These are phyloP conservation scores for Prinsepia uniflora DNA, from an alignment of 306 rosid genomes.

Conservation along the genomic window DNA sequence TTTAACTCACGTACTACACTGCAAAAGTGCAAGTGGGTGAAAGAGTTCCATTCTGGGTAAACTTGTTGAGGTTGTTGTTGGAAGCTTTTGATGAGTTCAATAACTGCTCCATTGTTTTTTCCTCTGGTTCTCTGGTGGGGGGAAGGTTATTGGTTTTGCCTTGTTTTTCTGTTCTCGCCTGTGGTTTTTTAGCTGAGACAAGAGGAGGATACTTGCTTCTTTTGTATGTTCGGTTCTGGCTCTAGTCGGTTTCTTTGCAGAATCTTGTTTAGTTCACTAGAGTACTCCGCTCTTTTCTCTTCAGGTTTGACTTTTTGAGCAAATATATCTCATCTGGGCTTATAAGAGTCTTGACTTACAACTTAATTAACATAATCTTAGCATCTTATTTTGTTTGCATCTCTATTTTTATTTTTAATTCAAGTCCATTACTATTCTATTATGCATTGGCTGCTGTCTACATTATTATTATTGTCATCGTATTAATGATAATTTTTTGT, in stretches of 20 bases:
- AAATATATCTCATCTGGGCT: too few relatives aligned
- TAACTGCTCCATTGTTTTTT: constrained; percentile 24
- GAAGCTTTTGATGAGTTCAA: constrained; percentile 38
- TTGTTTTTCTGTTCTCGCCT: constrained; percentile 33
- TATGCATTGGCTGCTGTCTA: too few relatives aligned
- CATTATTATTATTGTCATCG: too few relatives aligned
- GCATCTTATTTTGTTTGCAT: too few relatives aligned
- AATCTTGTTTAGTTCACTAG: neutral
- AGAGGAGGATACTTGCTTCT: neutral
- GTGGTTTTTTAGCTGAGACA: constrained; percentile 45
- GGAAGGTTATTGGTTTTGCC: constrained; percentile 30
- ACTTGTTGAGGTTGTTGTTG: constrained; percentile 37
- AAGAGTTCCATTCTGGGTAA: constrained; percentile 25
- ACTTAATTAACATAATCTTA: too few relatives aligned
- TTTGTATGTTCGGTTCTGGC: neutral
- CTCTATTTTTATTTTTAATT: too few relatives aligned
- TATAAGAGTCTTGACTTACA: too few relatives aligned
- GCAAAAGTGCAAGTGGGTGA: constrained; percentile 31
- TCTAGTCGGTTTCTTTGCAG: neutral
- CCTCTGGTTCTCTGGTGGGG: constrained; percentile 20
- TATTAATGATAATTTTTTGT: too few relatives aligned
- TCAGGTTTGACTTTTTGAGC: too few relatives aligned
- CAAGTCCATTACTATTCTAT: too few relatives aligned
- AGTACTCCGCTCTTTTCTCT: too few relatives aligned
- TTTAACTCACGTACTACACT: constrained; percentile 29